Evolutionary conservation across 2,329 filamentous ascomycete genomes (phyloP).

Genomic region (Penicillium sp.): DNA sequence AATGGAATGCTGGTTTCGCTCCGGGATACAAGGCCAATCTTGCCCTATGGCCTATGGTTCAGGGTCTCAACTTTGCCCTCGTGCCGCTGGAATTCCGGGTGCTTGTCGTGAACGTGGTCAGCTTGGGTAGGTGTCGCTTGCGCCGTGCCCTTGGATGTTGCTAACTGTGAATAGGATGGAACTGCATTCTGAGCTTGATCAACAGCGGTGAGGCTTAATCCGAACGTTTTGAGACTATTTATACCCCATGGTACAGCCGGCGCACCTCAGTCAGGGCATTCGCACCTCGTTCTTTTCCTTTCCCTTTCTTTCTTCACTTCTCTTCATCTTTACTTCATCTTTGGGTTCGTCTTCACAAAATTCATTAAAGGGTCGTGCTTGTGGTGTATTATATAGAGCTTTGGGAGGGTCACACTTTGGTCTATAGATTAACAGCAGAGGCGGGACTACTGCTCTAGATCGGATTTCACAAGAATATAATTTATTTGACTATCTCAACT

Average conservation of each 20-base stretch:
- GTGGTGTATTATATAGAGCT: slow-evolving; percentile 2
- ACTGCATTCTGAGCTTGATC: slow-evolving; percentile 63
- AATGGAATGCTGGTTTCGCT: slow-evolving; percentile 72
- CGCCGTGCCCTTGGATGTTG: neutral
- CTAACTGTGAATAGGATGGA: slow-evolving; percentile 54
- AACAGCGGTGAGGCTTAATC: slow-evolving; percentile 52
- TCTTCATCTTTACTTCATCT: slow-evolving; percentile 1
- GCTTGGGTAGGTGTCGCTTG: slow-evolving; percentile 59
- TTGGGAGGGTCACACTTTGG: neutral
- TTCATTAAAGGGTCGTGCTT: neutral
- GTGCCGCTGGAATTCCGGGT: slow-evolving; percentile 83
- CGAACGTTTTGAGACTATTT: slow-evolving; percentile 38
- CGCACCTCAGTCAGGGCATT: slow-evolving; percentile 18
- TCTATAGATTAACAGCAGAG: slow-evolving; percentile 11
- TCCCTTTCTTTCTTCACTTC: neutral
- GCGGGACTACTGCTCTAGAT: slow-evolving; percentile 2
- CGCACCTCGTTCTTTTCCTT: slow-evolving; percentile 8
- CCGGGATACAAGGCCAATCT: slow-evolving; percentile 81
- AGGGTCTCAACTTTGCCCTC: slow-evolving; percentile 85
- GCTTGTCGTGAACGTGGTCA: slow-evolving; percentile 83
- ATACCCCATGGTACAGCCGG: slow-evolving; percentile 26
- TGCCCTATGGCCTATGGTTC: slow-evolving; percentile 84
- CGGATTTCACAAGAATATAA: neutral
- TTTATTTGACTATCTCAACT: neutral
- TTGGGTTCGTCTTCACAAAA: neutral